Conservation (phyloP, 1,139 yeast genomes). For the Saccharomycopsis phalli region DNA sequence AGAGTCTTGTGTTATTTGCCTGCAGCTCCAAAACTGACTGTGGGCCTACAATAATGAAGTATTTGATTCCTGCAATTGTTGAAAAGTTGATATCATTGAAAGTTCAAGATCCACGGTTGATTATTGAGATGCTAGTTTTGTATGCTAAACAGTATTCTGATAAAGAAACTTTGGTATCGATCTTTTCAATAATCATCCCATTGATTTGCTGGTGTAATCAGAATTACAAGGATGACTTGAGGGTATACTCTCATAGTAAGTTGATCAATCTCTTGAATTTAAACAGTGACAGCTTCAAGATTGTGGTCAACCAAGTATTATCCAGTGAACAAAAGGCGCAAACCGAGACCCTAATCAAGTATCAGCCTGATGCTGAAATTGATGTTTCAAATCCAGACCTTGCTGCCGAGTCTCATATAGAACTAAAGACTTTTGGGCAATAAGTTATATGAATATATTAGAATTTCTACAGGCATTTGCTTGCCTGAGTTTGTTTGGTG, state of each 20-base stretch:
- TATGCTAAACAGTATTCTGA: conserved; percentile 34
- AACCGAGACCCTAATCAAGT: conserved; percentile 37
- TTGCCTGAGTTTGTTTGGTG: neutral
- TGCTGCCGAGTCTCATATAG: conserved; percentile 11
- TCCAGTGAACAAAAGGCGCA: conserved; percentile 32
- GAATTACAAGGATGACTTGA: conserved; percentile 24
- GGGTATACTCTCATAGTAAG: conserved; percentile 41
- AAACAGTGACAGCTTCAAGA: conserved; percentile 46
- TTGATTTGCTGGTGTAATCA: conserved; percentile 37
- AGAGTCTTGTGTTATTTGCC: conserved; percentile 42
- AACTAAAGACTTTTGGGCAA: conserved; percentile 18
- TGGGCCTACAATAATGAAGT: conserved; percentile 28
- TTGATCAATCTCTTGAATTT: conserved; percentile 42
- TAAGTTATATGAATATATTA: neutral
- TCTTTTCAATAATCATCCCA: conserved; percentile 42
- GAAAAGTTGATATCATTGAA: conserved; percentile 23
- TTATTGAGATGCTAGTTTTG: conserved; percentile 46
- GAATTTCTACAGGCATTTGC: neutral
- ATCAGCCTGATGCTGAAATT: conserved; percentile 1
- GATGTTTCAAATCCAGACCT: neutral
- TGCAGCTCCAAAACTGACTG: conserved; percentile 26
- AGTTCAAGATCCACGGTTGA: conserved; percentile 32
- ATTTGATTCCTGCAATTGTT: conserved; percentile 35
- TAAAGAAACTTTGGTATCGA: conserved; percentile 27
- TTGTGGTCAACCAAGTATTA: conserved; percentile 34